Conservation (phyloP, 2,329 filamentous ascomycete genomes). For the Lachnellula cervina region DNA sequence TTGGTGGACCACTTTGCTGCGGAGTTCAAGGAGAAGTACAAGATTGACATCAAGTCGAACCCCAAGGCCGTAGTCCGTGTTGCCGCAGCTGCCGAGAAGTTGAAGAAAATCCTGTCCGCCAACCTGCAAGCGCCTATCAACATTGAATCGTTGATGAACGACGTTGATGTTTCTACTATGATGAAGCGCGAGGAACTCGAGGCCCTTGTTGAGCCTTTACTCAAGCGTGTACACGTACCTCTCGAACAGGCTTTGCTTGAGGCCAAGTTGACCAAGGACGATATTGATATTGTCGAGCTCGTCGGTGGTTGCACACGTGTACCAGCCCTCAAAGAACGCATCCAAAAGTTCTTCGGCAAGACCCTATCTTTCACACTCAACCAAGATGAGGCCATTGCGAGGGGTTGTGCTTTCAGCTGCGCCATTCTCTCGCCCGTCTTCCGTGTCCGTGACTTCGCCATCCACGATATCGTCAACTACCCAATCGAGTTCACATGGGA, state of each 20-base stretch:
- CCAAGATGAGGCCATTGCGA: constrained; percentile 93
- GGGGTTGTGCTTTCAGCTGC: constrained; percentile 95
- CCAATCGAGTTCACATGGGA: constrained; percentile 99
- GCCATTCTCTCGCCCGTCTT: constrained; percentile 96
- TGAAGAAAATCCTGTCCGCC: constrained; percentile 97
- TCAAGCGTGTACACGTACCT: constrained; percentile 66
- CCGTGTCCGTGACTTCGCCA: constrained; percentile 95
- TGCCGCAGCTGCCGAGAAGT: constrained; percentile 84
- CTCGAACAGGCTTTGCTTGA: constrained; percentile 92
- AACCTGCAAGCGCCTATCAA: constrained; percentile 90
- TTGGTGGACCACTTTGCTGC: constrained; percentile 90
- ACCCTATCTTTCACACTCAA: constrained; percentile 91
- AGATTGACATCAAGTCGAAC: constrained; percentile 90
- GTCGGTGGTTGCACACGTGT: constrained; percentile 94
- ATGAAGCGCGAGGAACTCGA: constrained; percentile 94
- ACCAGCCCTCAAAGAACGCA: constrained; percentile 82
- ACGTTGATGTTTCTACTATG: constrained; percentile 83
- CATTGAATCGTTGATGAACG: constrained; percentile 98
- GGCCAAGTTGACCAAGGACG: constrained; percentile 82
- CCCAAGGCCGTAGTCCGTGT: constrained; percentile 85
- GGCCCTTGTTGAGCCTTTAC: constrained; percentile 78
- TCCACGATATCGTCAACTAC: constrained; percentile 97
- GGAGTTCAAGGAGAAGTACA: constrained; percentile 97
- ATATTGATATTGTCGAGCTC: constrained; percentile 91
- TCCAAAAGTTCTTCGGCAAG: constrained; percentile 91